A percentile compares a stretch with the other conserved stretches of the same genome.
Evolutionary conservation across 1,284 basidiomycete species (phyloP).

Genomic region (Inonotus hispidus): DNA sequence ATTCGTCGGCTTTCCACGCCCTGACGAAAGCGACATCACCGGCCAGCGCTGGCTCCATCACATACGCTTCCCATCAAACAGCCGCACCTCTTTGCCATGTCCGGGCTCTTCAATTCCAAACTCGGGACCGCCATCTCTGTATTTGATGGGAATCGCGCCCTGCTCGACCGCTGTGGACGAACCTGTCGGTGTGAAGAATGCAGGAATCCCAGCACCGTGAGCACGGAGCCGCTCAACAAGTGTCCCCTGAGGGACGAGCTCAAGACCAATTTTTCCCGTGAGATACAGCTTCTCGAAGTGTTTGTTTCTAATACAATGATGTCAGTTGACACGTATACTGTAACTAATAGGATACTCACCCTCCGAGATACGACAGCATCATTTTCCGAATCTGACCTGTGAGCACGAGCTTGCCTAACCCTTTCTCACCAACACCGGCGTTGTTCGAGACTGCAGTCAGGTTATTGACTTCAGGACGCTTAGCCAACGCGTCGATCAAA

Average conservation of each 20-base stretch:
- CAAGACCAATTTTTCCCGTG: conserved; percentile 75
- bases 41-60: conserved; percentile 83
- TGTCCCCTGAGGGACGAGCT: conserved; percentile 89
- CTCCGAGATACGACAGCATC: conserved; percentile 85
- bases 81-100: conserved; percentile 73
- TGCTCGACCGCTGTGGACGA: conserved; percentile 84
- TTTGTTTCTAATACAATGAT: conserved; percentile 55
- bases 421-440: conserved; percentile 72
- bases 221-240: conserved; percentile 89
- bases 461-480: conserved; percentile 64
- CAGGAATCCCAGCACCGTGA: conserved; percentile 92
- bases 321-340: neutral
- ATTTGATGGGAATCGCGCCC: conserved; percentile 71
- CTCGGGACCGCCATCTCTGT: conserved; percentile 61
- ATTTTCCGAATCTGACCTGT: conserved; percentile 78
- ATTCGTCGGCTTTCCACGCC: conserved; percentile 95
- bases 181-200: conserved; percentile 94
- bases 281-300: conserved; percentile 76
- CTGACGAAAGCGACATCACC: conserved; percentile 88
- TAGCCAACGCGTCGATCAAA: conserved; percentile 73
- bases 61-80: conserved; percentile 81
- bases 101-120: conserved; percentile 66
- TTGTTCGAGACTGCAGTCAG: conserved; percentile 90
- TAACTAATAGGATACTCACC: conserved; percentile 37
- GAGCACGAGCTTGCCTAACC: conserved; percentile 76